Evolutionary conservation across 371 early-diverging fungal species (phyloP), one percentile per base, ranked within the genome.

Genomic region (Actinomortierella wolfii): DNA sequence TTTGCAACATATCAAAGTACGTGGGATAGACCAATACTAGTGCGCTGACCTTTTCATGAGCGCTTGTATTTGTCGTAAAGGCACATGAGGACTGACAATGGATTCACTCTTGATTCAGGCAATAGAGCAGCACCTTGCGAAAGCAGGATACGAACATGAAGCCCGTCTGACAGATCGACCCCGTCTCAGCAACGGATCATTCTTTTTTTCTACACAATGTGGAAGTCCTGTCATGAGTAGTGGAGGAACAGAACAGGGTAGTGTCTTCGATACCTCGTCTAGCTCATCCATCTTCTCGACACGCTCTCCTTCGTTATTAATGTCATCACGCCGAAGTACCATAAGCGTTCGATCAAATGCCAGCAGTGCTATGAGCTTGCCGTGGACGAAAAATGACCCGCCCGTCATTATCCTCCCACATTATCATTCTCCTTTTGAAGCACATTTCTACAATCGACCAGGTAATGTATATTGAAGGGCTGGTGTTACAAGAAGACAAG

Each of bases 111-210:
- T 34, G 11, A 34, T 11, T 26, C n/a, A 70, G 71, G 55, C 59
- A 8, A 70, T 70, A 15, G 61, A 64, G 28, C 64, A 64, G 29
- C 42, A 58, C 1, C 43, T 70, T 17, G 34, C 58, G 8, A 60
- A 65, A 26, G 65, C 71, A 21, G 71, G 71, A 64, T 70, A 65
- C 50, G 57, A 61, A 42, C 65, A 70, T 54, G 65, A 70, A 9
- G 71, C 65, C 23, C 49, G 55, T 42, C 50, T 70, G n/a, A 65
- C 64, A 23, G 51, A 60, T 9, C 65, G 71, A 9, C 71, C 71
- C 34, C 60, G 50, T 25, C 45, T 44, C 18, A 54, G 46, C 23
- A 53, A 58, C 45, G 65, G 65, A 17, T 70, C 71, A 4, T 26
- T 65, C 34, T 41, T 60, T 21, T 70, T 61, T 34, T 61, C 65